Evolutionary conservation across 2,329 filamentous ascomycete species (phyloP), one percentile per base, ranked within the genome.

Genomic region (Colletotrichum falcatum): DNA sequence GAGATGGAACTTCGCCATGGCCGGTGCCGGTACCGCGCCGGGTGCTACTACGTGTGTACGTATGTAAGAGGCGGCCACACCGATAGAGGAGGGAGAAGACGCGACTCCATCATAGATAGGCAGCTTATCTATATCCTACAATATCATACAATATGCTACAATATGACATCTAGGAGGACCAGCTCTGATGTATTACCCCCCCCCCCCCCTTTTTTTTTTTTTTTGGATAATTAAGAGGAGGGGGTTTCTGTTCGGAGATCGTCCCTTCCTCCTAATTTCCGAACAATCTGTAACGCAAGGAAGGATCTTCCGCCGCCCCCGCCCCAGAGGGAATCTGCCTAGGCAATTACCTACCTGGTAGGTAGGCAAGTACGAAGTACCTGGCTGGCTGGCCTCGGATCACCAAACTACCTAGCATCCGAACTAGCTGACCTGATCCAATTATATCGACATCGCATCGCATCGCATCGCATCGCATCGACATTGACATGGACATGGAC

Each of bases 91-190:
- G 18, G 42, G 20, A 44, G 20, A 20, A 11, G 42, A 9, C 42
- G 3, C 12, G 33, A 30, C 37, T 33, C n/a, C 30, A 18, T 56
- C n/a, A 46, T 28, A n/a, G n/a, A 33, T 48, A 33, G 30, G 39
- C 26, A 28, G 9, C 35, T 64, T 60, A 61, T 56, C 20, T 18
- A 8, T 42, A 28, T 58, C 64, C 1, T 1, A 44, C 18, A n/a
- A 44, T 46, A 39, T n/a, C 35, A 5, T 1, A n/a, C 42, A n/a
- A 44, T 54, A 48, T n/a, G 51, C 53, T 33, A 33, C 42, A n/a
- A 44, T 54, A 48, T n/a, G 51, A 46, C 64, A 67, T 70, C 68
- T 70, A 67, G 64, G 68, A 68, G 37, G 53, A n/a, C 35, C 28
- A 35, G 30, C 44, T 12, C 58, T 67, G 42, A 62, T 59, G 35